Base-by-base conservation (phyloP, 2,329 filamentous ascomycete genomes). In the Stachybotrys elegans region DNA sequence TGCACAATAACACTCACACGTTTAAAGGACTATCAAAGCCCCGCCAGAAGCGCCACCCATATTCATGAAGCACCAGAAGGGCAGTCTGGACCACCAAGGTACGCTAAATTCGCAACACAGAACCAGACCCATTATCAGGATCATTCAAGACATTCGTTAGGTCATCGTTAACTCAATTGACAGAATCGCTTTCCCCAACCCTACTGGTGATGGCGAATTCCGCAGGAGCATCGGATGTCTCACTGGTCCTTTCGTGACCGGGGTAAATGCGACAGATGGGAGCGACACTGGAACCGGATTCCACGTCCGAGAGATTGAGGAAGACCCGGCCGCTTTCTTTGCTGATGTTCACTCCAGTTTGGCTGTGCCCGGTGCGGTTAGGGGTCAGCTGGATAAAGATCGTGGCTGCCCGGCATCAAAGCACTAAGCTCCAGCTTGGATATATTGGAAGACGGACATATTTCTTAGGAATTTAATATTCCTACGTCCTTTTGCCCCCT, bases 301-400 rank as follows among this genome's bases (percentile, higher is more conserved):
- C 59, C 65, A 63, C 17, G 67, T 80, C 32, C 53, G 54, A 31
- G 59, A 73, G 61, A 78, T 79, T 40, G 72, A 78, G 58, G 59
- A 60, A 25, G 69, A 77, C 53, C 75, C 76, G 0, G 48, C 51
- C 6, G 63, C 52, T 12, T 79, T 78, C 67, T 78, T 77, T 54
- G 66, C 72, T 29, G 76, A 79, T 52, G 63, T 70, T 2, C 76
- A 79, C 60, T 75, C 74, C 6, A 67, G 57, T 49, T 55, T 66
- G 21, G 74, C 69, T 25, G 58, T 72, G 7, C 66, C 72, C 22
- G 76, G 76, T 46, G 76, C 73, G 41, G 68, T 75, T 25, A 65
- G 76, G 44, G 76, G 73, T 7, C 76, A 79, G 58, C 53, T 75
- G n/a, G n/a, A n/a, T n/a, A n/a, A n/a, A n/a, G n/a, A n/a, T n/a